phyloP scores from a whole-genome alignment of 2,329 filamentous ascomycete species.

The Diaporthe helianthi region DNA sequence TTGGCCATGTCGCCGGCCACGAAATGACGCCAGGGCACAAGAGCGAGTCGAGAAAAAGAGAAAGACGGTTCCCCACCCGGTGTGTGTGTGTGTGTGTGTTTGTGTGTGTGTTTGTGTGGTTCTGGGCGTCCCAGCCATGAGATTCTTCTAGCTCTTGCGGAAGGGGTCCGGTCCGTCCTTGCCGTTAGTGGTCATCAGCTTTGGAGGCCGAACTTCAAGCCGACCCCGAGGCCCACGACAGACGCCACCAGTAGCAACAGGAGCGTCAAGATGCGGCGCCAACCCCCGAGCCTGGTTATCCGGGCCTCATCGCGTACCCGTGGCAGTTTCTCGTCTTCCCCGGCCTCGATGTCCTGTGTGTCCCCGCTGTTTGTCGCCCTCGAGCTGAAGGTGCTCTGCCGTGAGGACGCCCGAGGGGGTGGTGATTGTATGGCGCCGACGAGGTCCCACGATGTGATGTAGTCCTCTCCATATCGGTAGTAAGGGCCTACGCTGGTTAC shows the following conservation, averaged over 20 bases:
- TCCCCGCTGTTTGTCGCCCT: slow-evolving; percentile 17
- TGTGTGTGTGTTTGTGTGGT: too few relatives aligned
- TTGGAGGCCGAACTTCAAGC: slow-evolving; percentile 38
- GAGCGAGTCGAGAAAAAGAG: background rate
- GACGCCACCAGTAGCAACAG: slow-evolving; percentile 43
- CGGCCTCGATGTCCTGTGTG: slow-evolving; percentile 13
- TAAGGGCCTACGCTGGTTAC: slow-evolving; percentile 5
- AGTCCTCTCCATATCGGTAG: slow-evolving; percentile 35
- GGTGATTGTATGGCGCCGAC: slow-evolving; percentile 17
- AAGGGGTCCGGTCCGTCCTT: background rate
- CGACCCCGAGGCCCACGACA: slow-evolving; percentile 49
- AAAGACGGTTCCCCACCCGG: background rate
- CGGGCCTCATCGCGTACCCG: slow-evolving; percentile 33
- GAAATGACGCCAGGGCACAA: background rate
- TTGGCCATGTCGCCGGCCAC: background rate
- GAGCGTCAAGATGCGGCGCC: slow-evolving; percentile 45
- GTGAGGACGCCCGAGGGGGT: background rate
- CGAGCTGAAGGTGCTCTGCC: slow-evolving; percentile 13
- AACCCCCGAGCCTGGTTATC: slow-evolving; percentile 41
- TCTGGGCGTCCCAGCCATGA: background rate
- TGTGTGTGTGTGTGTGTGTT: too few relatives aligned
- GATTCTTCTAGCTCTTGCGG: background rate
- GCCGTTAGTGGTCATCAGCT: background rate
- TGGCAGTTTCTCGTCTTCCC: slow-evolving; percentile 18
- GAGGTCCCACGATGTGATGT: slow-evolving; percentile 30